A percentile compares a stretch with the other conserved stretches of the same genome.
These are phyloP conservation scores for Spinellus fusiger DNA, from an alignment of 192 early-diverging fungal species.

Conservation along the genomic window DNA sequence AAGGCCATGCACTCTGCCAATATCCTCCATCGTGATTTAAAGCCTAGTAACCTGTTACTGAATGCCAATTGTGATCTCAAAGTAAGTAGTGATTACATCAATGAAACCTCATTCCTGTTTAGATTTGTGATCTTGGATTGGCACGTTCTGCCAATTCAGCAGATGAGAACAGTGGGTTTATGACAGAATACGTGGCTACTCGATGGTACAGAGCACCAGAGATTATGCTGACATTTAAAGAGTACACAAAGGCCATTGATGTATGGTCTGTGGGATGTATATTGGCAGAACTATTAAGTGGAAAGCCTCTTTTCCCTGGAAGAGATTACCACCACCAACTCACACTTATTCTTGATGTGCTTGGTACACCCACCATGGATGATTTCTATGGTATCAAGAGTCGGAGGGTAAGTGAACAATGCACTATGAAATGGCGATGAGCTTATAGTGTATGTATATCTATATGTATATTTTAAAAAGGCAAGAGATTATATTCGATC, in stretches of 20 bases:
- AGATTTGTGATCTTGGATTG: constrained; percentile 99
- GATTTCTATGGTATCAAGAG: constrained; percentile 78
- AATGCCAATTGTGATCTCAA: constrained; percentile 91
- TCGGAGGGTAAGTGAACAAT: constrained; percentile 43
- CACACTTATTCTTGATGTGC: constrained; percentile 88
- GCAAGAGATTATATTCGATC: constrained; percentile 90
- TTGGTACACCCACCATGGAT: constrained; percentile 95
- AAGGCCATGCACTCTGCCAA: constrained; percentile 99
- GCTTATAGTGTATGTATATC: background rate
- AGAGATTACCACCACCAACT: constrained; percentile 95
- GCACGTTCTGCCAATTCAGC: constrained; percentile 86
- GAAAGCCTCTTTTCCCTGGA: constrained; percentile 77
- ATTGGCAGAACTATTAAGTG: constrained; percentile 75
- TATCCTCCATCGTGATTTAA: constrained; percentile 96
- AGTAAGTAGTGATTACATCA: constrained; percentile 24
- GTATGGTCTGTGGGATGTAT: constrained; percentile 92
- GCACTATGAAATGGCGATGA: background rate
- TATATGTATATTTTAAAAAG: constrained; percentile 19
- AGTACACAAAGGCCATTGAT: constrained; percentile 98
- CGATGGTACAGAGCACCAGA: constrained; percentile 94
- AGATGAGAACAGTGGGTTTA: constrained; percentile 78
- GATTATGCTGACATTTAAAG: constrained; percentile 95
- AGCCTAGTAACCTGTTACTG: constrained; percentile 86
- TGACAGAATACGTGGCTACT: constrained; percentile 96
- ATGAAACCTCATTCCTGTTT: background rate